Base-by-base conservation (phyloP, 352 stramenopile genomes). In the Globisporangium uncinulatum region DNA sequence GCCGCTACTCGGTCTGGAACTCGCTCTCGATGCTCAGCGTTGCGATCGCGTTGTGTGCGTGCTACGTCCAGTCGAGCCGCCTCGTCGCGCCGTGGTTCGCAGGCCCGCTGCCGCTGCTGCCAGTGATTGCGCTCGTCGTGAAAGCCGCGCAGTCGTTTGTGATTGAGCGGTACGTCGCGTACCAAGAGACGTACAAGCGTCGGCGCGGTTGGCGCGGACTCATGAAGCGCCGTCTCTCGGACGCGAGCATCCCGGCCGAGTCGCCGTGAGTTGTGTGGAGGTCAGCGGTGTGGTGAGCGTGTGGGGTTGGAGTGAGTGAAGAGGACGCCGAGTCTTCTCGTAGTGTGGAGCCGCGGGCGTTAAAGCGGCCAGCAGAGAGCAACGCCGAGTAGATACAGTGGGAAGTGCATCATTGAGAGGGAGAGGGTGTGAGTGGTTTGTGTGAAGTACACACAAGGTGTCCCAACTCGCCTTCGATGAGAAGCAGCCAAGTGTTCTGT, bases 51-150 rank as follows among this genome's bases (percentile, higher is more conserved):
- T 84, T 91, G 50, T 61, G 84, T 32, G 75, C 69, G 19, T 89
- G 83, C 42, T 72, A 87, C 36, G 59, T 71, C 15, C 70, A 89
- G 57, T 87, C 74, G 29, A 83, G 71, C 59, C 79, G 74, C 21
- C 71, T 92, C 34, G 79, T 92, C 6, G 83, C 83, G 10, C 83
- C 79, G n/a, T 92, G 82, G 78, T 89, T 92, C 65, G 83, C 83
- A 4, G 74, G 78, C 3, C 80, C 83, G 10, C 17, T 92, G 45
- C 83, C 83, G 19, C 50, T 92, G 32, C 60, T 92, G n/a, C 83
- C 83, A 17, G 67, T 74, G 36, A 84, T 89, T 50, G 70, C 69
- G 24, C 73, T 92, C 63, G 64, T 71, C 15, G 56, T 90, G 37
- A 92, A 92, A 56, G 60, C 65, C n/a, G 79, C 74, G 24, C 73